Conservation (phyloP, 2,329 filamentous ascomycete genomes). For the Rasamsonia emersonii region DNA sequence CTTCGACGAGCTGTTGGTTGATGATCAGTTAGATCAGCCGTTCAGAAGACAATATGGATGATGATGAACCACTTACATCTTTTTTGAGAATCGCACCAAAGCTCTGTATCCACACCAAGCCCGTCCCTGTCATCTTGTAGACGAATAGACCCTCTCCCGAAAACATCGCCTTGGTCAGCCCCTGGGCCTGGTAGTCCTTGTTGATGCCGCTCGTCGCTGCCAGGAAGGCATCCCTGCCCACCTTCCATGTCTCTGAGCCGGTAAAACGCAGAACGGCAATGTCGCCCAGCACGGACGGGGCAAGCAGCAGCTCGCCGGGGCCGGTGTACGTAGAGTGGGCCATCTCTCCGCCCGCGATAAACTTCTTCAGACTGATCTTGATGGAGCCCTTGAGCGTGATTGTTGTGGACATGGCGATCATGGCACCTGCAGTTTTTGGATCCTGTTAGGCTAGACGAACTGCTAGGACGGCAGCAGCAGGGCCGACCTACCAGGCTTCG, state of each 20-base stretch:
- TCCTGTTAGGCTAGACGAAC: neutral
- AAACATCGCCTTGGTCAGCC: conserved; percentile 84
- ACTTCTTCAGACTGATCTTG: conserved; percentile 85
- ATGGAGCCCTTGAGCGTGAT: conserved; percentile 73
- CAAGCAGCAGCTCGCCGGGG: conserved; percentile 81
- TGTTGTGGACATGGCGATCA: conserved; percentile 92
- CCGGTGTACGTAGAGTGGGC: conserved; percentile 72
- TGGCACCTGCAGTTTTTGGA: conserved; percentile 49
- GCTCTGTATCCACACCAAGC: conserved; percentile 81
- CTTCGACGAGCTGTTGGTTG: conserved; percentile 36
- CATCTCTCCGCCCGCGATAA: conserved; percentile 76
- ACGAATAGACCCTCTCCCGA: conserved; percentile 87
- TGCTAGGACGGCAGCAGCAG: neutral
- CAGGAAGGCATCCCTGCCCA: conserved; percentile 80
- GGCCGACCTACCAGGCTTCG: conserved; percentile 57
- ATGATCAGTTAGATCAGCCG: neutral
- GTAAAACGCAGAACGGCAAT: conserved; percentile 69
- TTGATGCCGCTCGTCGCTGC: conserved; percentile 76
- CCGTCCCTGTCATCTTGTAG: conserved; percentile 73
- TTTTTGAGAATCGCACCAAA: conserved; percentile 94
- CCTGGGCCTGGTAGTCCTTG: conserved; percentile 82
- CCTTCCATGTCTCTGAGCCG: conserved; percentile 63
- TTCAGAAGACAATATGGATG: conserved; percentile 1
- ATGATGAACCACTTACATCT: conserved; percentile 60
- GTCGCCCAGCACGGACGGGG: conserved; percentile 72